Percentiles rank a stretch among this genome's conserved stretches.
Evolutionary conservation across 768 basidiomycete genomes (phyloP).

Genomic region (Ramaria rubella): DNA sequence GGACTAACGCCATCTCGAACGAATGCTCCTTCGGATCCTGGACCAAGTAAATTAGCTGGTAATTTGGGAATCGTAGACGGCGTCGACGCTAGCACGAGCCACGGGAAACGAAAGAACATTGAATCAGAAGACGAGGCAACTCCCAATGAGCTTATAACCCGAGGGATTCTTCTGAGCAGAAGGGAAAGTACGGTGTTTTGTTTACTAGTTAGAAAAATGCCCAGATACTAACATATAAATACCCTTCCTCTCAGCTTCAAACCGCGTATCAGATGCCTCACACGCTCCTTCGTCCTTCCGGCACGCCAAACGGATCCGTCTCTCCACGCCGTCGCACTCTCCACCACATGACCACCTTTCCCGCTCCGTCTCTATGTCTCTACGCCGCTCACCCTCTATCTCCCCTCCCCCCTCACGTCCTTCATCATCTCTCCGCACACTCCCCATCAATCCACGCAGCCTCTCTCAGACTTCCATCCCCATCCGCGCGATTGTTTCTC

Average conservation of each 20-base stretch:
- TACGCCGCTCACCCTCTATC: constrained; percentile 30
- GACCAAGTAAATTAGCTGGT: neutral
- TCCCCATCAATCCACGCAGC: constrained; percentile 6
- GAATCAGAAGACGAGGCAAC: constrained; percentile 60
- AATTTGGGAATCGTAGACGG: neutral
- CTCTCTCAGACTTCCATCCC: constrained; percentile 38
- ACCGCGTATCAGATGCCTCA: constrained; percentile 31
- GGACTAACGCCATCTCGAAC: constrained; percentile 2
- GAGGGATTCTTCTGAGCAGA: constrained; percentile 31
- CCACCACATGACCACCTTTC: constrained; percentile 9
- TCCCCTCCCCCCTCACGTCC: constrained; percentile 4
- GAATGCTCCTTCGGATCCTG: neutral
- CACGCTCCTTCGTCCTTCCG: constrained; percentile 65
- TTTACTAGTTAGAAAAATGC: constrained; percentile 9
- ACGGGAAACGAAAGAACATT: constrained; percentile 69
- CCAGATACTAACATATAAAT: constrained; percentile 16
- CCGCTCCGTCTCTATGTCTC: constrained; percentile 28
- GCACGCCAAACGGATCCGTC: constrained; percentile 55
- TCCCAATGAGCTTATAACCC: constrained; percentile 48
- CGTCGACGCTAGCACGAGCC: constrained; percentile 17
- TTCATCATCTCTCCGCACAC: neutral
- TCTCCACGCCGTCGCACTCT: constrained; percentile 34
- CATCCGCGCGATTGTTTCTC: constrained; percentile 69
- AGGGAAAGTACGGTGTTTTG: constrained; percentile 17
- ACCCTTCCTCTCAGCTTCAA: constrained; percentile 17